phyloP scores from a whole-genome alignment of 2,329 filamentous ascomycete species.

The Paraphoma sp. region DNA sequence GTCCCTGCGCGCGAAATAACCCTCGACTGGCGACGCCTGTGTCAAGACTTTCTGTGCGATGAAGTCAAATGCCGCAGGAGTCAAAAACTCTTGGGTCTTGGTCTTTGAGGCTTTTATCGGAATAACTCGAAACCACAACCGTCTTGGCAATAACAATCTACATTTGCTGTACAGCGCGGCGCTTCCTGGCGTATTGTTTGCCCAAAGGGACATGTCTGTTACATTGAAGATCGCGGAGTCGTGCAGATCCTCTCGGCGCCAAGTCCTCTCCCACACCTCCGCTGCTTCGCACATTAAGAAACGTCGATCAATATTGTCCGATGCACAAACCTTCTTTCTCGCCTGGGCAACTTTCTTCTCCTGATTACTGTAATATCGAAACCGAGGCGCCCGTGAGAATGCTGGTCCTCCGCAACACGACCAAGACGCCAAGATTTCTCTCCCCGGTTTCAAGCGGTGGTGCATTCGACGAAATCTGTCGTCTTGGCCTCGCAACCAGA shows the following conservation, averaged over 20 bases:
- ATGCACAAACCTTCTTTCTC: constrained; percentile 7
- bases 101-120: constrained; percentile 13
- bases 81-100: constrained; percentile 11
- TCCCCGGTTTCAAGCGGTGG: constrained; percentile 8
- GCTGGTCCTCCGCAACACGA: neutral
- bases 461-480: constrained; percentile 1
- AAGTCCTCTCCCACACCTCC: constrained; percentile 8
- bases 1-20: constrained; percentile 13
- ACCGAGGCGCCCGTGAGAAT: neutral
- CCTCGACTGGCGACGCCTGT: constrained; percentile 24
- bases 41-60: constrained; percentile 18
- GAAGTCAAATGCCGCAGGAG: constrained; percentile 18
- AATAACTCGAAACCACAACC: constrained; percentile 8
- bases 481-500: neutral
- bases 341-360: constrained; percentile 17
- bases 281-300: constrained; percentile 7
- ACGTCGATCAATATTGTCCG: constrained; percentile 10
- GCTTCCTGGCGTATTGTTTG: constrained; percentile 8
- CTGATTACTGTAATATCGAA: constrained; percentile 1
- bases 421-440: constrained; percentile 10
- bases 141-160: constrained; percentile 14
- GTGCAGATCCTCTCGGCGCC: constrained; percentile 23
- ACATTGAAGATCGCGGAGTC: constrained; percentile 10
- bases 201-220: constrained; percentile 13
- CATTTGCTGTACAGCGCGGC: constrained; percentile 4